phyloP scores from a whole-genome alignment of 441 rosid genomes.

The Eutrema salsugineum region DNA sequence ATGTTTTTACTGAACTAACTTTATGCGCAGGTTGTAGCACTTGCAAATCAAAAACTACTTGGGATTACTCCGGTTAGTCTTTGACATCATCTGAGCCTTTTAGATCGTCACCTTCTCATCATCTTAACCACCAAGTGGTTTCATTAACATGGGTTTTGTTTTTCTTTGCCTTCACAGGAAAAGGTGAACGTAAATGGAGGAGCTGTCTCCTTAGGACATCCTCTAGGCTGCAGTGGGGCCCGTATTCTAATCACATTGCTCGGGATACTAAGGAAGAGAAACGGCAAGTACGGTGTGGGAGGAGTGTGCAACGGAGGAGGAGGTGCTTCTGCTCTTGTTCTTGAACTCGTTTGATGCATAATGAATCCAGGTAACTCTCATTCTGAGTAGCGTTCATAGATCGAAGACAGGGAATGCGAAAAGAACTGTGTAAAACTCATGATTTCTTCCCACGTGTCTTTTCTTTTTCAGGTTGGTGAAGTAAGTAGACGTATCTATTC shows the following conservation, averaged over 20 bases:
- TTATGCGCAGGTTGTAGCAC: constrained; percentile 77
- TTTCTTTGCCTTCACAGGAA: constrained; percentile 43
- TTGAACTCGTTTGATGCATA: constrained; percentile 55
- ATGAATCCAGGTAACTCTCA: constrained; percentile 13
- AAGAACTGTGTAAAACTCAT: not conserved
- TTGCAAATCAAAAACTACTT: constrained; percentile 84
- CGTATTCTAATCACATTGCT: constrained; percentile 88
- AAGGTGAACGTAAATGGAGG: constrained; percentile 90
- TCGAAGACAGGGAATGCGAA: not conserved
- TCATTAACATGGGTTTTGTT: not conserved
- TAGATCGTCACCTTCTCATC: not conserved
- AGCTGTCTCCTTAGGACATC: constrained; percentile 95
- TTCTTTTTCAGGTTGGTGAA: constrained; percentile 8
- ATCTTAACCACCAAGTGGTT: not conserved
- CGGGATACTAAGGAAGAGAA: constrained; percentile 81
- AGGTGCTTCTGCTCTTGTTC: constrained; percentile 89
- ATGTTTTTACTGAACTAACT: not conserved
- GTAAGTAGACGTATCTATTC: not conserved
- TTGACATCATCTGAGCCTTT: not conserved
- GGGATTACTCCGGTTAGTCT: constrained; percentile 69
- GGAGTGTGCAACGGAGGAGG: constrained; percentile 99
- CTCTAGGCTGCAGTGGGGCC: constrained; percentile 98
- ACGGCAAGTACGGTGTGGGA: constrained; percentile 76
- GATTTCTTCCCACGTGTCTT: not conserved
- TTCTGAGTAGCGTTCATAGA: not conserved